Evolutionary conservation across 495 filamentous ascomycete species (phyloP).

Genomic region (Cairneyella variabilis): DNA sequence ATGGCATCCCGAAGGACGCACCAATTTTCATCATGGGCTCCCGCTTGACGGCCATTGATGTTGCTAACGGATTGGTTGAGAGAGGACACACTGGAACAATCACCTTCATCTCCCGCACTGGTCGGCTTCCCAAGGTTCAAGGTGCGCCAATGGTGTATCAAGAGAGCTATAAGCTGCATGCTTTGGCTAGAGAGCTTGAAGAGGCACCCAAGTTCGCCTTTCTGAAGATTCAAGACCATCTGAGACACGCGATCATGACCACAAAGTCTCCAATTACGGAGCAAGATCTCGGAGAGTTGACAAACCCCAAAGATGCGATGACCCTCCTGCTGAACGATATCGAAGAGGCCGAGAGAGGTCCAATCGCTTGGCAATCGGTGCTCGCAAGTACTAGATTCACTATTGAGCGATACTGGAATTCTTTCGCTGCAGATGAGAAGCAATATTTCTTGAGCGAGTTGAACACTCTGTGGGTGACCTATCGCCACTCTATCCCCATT

Average conservation of each 20-base stretch:
- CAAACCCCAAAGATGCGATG: background rate
- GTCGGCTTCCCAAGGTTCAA: background rate
- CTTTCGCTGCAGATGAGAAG: background rate
- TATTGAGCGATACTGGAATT: constrained; percentile 1
- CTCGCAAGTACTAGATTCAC: background rate
- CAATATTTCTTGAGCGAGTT: background rate
- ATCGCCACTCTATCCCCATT: background rate
- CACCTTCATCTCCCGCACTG: background rate
- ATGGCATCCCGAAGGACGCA: too few relatives aligned
- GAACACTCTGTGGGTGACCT: background rate
- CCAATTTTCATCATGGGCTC: too few relatives aligned
- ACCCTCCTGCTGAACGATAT: background rate
- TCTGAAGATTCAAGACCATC: too few relatives aligned
- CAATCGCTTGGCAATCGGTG: background rate
- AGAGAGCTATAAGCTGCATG: background rate
- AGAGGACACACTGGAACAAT: background rate
- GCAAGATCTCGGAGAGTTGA: too few relatives aligned
- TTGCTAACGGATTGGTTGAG: background rate
- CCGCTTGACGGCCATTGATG: too few relatives aligned
- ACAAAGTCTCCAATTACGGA: too few relatives aligned
- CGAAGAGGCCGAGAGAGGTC: background rate
- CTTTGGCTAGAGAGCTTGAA: background rate
- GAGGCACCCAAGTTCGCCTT: too few relatives aligned
- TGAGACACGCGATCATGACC: too few relatives aligned
- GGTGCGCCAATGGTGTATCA: background rate